phyloP scores from a whole-genome alignment of 2,329 filamentous ascomycete species.

The Fonsecaea nubica region DNA sequence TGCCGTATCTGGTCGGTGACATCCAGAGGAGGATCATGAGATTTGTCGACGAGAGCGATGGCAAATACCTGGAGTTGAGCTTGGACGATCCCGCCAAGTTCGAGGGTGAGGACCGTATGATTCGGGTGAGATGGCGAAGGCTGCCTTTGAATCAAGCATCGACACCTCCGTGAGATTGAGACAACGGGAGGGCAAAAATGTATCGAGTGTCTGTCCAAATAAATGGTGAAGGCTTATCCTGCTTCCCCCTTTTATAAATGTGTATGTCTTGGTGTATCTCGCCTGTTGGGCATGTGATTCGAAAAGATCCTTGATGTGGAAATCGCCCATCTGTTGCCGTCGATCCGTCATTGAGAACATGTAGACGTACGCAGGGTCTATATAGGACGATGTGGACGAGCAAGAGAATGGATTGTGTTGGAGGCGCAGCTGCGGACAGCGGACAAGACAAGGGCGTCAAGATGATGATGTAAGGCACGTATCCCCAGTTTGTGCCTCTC shows the following conservation, averaged over 20 bases:
- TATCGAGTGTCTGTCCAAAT: not conserved
- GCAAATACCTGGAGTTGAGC: conserved; percentile 9
- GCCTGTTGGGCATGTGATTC: not conserved
- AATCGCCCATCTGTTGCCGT: not conserved
- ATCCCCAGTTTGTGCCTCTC: not conserved
- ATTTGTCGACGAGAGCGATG: conserved; percentile 7
- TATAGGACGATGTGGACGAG: not conserved
- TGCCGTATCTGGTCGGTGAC: conserved; percentile 10
- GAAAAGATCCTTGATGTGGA: not conserved
- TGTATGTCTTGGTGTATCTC: too few species aligned
- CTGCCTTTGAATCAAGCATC: conserved; percentile 13
- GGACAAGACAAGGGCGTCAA: not conserved
- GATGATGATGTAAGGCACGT: not conserved
- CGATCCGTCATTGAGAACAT: not conserved
- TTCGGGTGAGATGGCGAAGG: conserved; percentile 8
- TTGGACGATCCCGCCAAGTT: conserved; percentile 13
- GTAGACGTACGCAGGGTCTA: not conserved
- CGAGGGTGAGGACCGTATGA: conserved; percentile 1
- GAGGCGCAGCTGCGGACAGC: not conserved
- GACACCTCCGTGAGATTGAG: conserved; percentile 3
- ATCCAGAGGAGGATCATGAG: conserved; percentile 12
- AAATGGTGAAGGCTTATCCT: not conserved
- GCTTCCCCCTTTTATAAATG: not conserved
- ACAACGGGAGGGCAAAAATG: not conserved
- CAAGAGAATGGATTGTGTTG: not conserved